A percentile compares a stretch with the other conserved stretches of the same genome.
phyloP scores from a whole-genome alignment of 176 grass and related monocot species.

The Pontederia paniculata region DNA sequence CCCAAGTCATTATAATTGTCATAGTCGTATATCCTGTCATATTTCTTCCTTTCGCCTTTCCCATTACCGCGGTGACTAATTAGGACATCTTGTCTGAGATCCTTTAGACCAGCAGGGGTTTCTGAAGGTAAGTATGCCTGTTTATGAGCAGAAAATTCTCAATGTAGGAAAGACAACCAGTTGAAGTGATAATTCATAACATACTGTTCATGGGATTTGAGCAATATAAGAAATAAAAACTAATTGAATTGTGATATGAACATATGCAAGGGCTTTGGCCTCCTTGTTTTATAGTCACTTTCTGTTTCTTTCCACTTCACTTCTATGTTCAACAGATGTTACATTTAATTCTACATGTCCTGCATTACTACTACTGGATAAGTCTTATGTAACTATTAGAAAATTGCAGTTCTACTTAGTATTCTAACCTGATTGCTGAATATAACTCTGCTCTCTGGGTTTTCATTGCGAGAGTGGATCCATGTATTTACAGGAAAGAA shows the following conservation, averaged over 20 bases:
- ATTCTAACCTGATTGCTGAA: conserved; percentile 34
- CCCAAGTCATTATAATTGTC: conserved; percentile 42
- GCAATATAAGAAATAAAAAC: too few relatives aligned
- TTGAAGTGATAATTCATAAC: neutral
- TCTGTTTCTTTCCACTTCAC: too few relatives aligned
- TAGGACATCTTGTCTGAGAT: conserved; percentile 27
- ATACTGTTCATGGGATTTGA: neutral
- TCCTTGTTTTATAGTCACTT: too few relatives aligned
- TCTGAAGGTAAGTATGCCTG: conserved; percentile 42
- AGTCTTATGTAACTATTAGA: neutral
- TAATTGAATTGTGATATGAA: too few relatives aligned
- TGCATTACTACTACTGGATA: neutral
- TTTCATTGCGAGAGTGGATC: conserved; percentile 36
- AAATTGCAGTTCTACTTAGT: neutral
- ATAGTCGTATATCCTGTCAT: conserved; percentile 40
- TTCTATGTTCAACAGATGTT: too few relatives aligned
- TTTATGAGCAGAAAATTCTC: neutral
- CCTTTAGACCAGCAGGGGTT: conserved; percentile 34
- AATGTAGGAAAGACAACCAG: neutral
- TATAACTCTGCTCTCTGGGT: conserved; percentile 23
- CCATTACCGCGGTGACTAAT: conserved; percentile 21
- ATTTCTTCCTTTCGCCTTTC: conserved; percentile 36
- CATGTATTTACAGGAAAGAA: conserved; percentile 39
- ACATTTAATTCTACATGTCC: too few relatives aligned
- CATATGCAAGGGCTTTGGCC: too few relatives aligned